Base-by-base conservation (phyloP, 345 rosid species). In the Physaria fendleri region DNA sequence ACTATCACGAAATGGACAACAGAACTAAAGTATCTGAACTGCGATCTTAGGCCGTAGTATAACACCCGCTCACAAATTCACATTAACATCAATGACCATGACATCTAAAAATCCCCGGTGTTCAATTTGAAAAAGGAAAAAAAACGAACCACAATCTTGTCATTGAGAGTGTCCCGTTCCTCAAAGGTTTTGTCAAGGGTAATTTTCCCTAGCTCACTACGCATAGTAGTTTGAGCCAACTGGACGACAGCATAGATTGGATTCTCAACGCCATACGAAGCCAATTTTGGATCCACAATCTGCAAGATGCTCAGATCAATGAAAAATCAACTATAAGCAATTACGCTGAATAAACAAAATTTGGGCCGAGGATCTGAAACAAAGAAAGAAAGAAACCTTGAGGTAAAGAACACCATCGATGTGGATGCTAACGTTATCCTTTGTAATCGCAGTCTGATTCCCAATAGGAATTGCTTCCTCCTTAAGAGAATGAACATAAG, bases 181-280 rank as follows among this genome's bases (percentile, higher is more conserved):
- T 87, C 99, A 30, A 93, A 93, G 4, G 97, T 93, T 83, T 93
- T 89, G 73, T 93, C 99, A 45, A 93, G 97, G 0, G 97, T 87
- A 20, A 93, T 93, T 62, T 93, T 93, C 6, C 99, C 99, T 1
- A 89, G 91, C 77, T 93, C 95, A 34, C 97, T 93, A 23, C 99
- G 91, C 97, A 93, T 93, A 0, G 97, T 85, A 5, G 99, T 89
- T 69, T 89, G 99, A 2, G 99, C 99, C 24, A 89, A 78, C 73
- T 93, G 99, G 23, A 85, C 76, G 22, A 89, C 95, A 24, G 97
- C 97, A 37, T 85, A 93, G 29, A 87, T 87, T 0, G 97, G 97
- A 59, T 87, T 81, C 85, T 85, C 97, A 56, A 93, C 95, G 0
- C 99, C 99, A 69, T 93, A 93, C 17, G 99, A 93, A 0, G 99